Evolutionary conservation across 108 stramenopile genomes (phyloP).

Genomic region (Parietichytrium sp.): DNA sequence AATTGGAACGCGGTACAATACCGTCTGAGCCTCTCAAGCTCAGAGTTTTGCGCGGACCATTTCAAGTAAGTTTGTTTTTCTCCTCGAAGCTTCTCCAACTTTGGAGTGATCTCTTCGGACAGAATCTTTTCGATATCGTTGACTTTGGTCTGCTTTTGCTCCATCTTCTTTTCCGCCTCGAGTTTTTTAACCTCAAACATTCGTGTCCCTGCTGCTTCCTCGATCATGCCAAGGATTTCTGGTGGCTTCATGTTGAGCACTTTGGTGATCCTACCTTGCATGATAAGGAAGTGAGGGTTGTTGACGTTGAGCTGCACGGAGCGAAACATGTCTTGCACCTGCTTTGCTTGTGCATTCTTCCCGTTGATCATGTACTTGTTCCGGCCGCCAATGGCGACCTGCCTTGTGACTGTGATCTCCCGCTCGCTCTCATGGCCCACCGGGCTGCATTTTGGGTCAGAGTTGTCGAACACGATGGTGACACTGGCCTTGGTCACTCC

Average conservation of each 20-base stretch:
- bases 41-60: constrained; percentile 89
- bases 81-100: constrained; percentile 85
- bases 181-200: constrained; percentile 98
- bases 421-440: constrained; percentile 85
- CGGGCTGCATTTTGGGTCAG: constrained; percentile 78
- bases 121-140: constrained; percentile 91
- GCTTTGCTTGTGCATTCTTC: constrained; percentile 76
- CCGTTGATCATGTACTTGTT: constrained; percentile 99
- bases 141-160: constrained; percentile 96
- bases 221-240: constrained; percentile 98
- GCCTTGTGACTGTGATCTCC: constrained; percentile 89
- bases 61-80: constrained; percentile 90
- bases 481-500: constrained; percentile 96
- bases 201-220: constrained; percentile 98
- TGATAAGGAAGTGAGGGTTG: constrained; percentile 99
- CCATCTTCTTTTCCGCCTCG: constrained; percentile 91
- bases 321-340: constrained; percentile 97
- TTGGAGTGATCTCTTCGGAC: constrained; percentile 93
- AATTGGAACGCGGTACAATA: constrained; percentile 88
- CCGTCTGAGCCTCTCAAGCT: constrained; percentile 86
- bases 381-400: constrained; percentile 91
- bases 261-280: constrained; percentile 97
- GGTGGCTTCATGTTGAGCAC: constrained; percentile 99
- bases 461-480: constrained; percentile 91
- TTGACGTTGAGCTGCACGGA: constrained; percentile 99